Conservation (phyloP, 202 grass and related monocot genomes). For the Hordeum pubiflorum region DNA sequence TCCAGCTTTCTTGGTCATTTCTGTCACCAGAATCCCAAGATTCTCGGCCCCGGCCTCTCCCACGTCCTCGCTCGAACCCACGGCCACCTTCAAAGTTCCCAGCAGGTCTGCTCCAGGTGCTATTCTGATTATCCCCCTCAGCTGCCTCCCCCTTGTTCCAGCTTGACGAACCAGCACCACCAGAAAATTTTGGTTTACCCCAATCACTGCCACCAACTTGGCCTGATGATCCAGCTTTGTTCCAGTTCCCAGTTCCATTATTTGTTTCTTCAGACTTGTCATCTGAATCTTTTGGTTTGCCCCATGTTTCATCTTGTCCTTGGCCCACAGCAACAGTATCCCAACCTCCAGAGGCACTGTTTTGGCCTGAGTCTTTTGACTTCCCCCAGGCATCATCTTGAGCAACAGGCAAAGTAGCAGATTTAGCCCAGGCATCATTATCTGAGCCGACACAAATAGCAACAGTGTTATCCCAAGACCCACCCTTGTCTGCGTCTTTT, state of each 20-base stretch:
- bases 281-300: constrained; percentile 36
- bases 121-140: constrained; percentile 39
- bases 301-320: constrained; percentile 34
- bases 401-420: constrained; percentile 19
- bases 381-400: constrained; percentile 48
- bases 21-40: constrained; percentile 21
- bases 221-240: constrained; percentile 33
- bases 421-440: constrained; percentile 33
- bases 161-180: constrained; percentile 26
- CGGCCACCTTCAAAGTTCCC: constrained; percentile 39
- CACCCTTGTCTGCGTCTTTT: constrained; percentile 21
- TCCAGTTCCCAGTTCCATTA: constrained; percentile 29
- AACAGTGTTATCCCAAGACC: constrained; percentile 31
- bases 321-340: constrained; percentile 37
- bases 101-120: constrained; percentile 38
- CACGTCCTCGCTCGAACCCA: constrained; percentile 42
- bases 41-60: constrained; percentile 36
- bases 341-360: constrained; percentile 20
- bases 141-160: constrained; percentile 46
- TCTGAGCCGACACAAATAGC: background rate
- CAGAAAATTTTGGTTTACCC: constrained; percentile 56
- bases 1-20: constrained; percentile 39
- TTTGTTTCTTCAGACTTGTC: constrained; percentile 35
- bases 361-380: constrained; percentile 27
- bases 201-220: constrained; percentile 39